Evolutionary conservation across 495 filamentous ascomycete genomes (phyloP).

Genomic region (Baudoinia panamericana): DNA sequence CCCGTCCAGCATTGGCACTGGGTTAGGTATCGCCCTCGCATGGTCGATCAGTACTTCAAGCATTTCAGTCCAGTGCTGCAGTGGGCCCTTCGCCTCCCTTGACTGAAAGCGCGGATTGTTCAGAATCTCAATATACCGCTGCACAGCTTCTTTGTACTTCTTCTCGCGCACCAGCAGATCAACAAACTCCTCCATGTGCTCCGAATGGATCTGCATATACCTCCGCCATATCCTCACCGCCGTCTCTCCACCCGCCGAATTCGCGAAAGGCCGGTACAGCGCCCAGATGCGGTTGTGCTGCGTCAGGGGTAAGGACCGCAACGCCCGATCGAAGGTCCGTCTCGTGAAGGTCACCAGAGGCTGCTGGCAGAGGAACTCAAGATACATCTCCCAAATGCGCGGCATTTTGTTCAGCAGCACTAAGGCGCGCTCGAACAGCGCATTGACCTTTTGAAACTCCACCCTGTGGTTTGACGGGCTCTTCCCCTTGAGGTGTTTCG

Average conservation of each 20-base stretch:
- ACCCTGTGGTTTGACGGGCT: constrained; percentile 69
- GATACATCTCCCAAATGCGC: constrained; percentile 95
- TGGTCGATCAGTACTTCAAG: constrained; percentile 90
- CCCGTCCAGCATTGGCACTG: constrained; percentile 13
- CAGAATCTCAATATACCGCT: constrained; percentile 84
- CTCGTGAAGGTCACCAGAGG: constrained; percentile 84
- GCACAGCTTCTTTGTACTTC: constrained; percentile 82
- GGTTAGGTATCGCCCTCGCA: constrained; percentile 61
- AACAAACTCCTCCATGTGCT: constrained; percentile 91
- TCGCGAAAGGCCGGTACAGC: constrained; percentile 82
- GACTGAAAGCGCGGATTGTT: constrained; percentile 86
- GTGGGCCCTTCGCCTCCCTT: constrained; percentile 85
- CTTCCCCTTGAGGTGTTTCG: constrained; percentile 48
- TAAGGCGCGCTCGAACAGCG: constrained; percentile 85
- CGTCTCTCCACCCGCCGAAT: constrained; percentile 80
- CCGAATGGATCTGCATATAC: constrained; percentile 96
- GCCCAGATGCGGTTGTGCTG: constrained; percentile 97
- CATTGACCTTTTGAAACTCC: constrained; percentile 88
- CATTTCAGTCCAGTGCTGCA: constrained; percentile 97
- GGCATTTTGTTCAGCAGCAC: constrained; percentile 99
- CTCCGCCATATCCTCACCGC: constrained; percentile 87
- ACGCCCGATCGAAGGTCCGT: constrained; percentile 82
- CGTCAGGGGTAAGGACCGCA: constrained; percentile 87
- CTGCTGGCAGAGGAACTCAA: constrained; percentile 79
- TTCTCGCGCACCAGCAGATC: constrained; percentile 70